Conservation (phyloP, 257 asterid species). For the Salvia rosmarinus region DNA sequence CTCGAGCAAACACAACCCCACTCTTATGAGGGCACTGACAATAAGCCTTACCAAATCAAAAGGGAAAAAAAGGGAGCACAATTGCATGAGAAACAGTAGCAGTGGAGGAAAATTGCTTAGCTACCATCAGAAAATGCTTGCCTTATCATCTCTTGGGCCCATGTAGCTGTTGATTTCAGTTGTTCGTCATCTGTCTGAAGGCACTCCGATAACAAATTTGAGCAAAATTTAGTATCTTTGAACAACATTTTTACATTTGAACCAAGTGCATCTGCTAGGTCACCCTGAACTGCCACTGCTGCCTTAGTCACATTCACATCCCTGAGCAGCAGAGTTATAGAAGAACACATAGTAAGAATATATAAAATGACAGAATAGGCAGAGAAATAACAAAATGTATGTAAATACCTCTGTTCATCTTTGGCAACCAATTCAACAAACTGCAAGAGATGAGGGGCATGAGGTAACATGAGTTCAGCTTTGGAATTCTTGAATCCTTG, state of each 20-base stretch:
- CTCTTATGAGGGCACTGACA: constrained; percentile 29
- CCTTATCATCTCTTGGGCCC: constrained; percentile 89
- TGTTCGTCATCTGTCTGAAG: constrained; percentile 81
- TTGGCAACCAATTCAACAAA: constrained; percentile 70
- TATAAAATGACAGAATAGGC: neutral
- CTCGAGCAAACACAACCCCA: constrained; percentile 35
- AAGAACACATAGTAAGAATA: constrained; percentile 11
- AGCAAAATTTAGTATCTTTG: constrained; percentile 54
- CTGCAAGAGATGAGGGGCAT: constrained; percentile 76
- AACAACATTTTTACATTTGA: constrained; percentile 58
- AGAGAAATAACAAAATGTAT: neutral
- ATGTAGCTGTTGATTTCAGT: constrained; percentile 77
- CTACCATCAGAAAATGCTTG: constrained; percentile 63
- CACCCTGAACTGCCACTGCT: constrained; percentile 88
- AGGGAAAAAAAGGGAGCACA: constrained; percentile 15
- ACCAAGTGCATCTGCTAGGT: constrained; percentile 85
- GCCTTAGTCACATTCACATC: constrained; percentile 81
- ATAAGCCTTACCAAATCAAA: constrained; percentile 27
- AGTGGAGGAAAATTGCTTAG: constrained; percentile 46
- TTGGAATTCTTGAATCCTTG: constrained; percentile 80
- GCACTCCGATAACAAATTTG: constrained; percentile 66
- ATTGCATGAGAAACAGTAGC: constrained; percentile 27
- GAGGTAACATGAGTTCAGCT: constrained; percentile 67
- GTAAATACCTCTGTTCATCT: constrained; percentile 60
- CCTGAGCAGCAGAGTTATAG: constrained; percentile 44